Evolutionary conservation across 345 rosid species (phyloP), one percentile per base, ranked within the genome.

Genomic region (Gossypium mustelinum): DNA sequence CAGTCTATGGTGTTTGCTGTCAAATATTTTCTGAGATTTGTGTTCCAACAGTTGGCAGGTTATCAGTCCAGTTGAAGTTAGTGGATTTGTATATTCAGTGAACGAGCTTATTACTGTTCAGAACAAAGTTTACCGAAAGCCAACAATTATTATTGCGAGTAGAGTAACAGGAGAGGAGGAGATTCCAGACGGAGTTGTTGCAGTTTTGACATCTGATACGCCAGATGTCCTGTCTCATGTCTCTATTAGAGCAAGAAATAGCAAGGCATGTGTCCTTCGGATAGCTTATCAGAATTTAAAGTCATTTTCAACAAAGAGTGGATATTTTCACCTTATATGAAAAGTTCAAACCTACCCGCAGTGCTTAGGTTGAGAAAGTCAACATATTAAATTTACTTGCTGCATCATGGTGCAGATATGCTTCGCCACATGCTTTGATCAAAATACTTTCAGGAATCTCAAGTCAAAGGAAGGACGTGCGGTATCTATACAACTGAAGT

Each of bases 361-460:
- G 13, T 17, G 25, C 61, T 43, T 63, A 52, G 48, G 59, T 56
- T 62, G 47, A 55, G 67, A 50, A 70, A 73, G 55, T 51, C 73
- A 50, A 27, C 11, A 11, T 65, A 17, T 55, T 12, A 25, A n/a
- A 3, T 47, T 73, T 69, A 60, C 50, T 47, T 18, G 22, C 25
- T 17, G 67, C 11, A 50, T 43, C 47, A 66, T 58, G 27, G 58
- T 55, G 51, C 80, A 84, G 87, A 76, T 82, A 58, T 82, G 87
- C 80, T 84, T 84, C 73, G 83, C 87, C 50, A 80, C 82, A 70
- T 82, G 87, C 77, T 84, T 77, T 9, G 85, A 84, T 78, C 87
- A 78, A 58, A 76, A 78, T 67, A 50, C 72, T 67, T 79, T 82
- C 24, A 61, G 73, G 66, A 80, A 80, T 80, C 79, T 84, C 60